Conservation (phyloP, 768 basidiomycete genomes). For the Leccinum barrowsii region DNA sequence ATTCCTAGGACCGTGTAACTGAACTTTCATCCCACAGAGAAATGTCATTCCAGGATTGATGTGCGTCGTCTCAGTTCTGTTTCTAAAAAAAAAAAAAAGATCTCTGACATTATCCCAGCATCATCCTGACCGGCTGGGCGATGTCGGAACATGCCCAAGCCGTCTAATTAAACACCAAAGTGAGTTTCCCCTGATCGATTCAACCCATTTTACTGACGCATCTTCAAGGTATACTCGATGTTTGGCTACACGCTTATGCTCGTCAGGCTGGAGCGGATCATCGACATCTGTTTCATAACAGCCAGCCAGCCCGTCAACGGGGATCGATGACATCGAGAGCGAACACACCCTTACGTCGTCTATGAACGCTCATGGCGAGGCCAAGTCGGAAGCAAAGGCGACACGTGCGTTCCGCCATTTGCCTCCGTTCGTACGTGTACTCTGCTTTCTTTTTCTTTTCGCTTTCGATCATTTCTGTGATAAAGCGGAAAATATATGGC, state of each 20-base stretch:
- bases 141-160: conserved; percentile 90
- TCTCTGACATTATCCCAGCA: too few species aligned
- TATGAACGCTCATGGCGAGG: conserved; percentile 10
- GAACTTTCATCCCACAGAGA: too few species aligned
- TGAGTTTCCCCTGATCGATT: conserved; percentile 22
- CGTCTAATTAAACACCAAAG: conserved; percentile 79
- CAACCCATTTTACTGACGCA: background rate
- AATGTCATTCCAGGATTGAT: too few species aligned
- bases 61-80: too few species aligned
- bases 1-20: too few species aligned
- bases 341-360: conserved; percentile 62
- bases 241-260: conserved; percentile 87
- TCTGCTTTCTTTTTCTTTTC: background rate
- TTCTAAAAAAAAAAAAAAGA: too few species aligned
- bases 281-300: conserved; percentile 81
- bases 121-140: conserved; percentile 85
- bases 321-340: conserved; percentile 50
- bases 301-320: conserved; percentile 29
- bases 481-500: background rate
- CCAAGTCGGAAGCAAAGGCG: conserved; percentile 33
- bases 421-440: conserved; percentile 73
- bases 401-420: conserved; percentile 75
- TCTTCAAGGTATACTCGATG: conserved; percentile 64
- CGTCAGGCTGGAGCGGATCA: conserved; percentile 75
- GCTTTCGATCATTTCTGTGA: background rate